phyloP scores from a whole-genome alignment of 306 rosid genomes.

The Quercus gilva region DNA sequence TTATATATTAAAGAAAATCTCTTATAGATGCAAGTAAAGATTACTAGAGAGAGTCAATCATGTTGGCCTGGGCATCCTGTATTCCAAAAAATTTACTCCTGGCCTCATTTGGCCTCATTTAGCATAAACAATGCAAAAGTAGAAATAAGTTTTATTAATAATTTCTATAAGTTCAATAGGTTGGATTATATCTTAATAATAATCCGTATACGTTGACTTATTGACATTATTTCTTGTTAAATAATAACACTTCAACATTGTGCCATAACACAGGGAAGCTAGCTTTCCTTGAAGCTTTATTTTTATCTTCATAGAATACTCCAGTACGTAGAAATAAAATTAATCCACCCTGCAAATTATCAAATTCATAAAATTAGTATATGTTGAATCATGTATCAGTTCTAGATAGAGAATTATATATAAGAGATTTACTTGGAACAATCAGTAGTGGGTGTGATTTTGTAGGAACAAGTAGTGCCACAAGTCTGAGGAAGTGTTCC shows the following conservation, averaged over 20 bases:
- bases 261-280: background rate
- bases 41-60: background rate
- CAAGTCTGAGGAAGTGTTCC: constrained; percentile 33
- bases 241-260: background rate
- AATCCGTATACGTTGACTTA: background rate
- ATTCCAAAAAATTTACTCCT: background rate
- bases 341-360: constrained; percentile 44
- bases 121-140: background rate
- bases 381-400: background rate
- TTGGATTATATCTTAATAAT: background rate
- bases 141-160: background rate
- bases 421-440: constrained; percentile 41
- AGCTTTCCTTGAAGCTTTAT: background rate
- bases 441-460: constrained; percentile 63
- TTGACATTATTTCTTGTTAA: background rate
- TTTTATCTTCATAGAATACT: background rate
- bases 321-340: background rate
- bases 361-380: background rate
- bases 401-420: too few species aligned
- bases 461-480: constrained; percentile 48
- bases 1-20: too few species aligned
- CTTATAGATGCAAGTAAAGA: background rate
- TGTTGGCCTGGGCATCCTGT: background rate
- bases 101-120: too few species aligned
- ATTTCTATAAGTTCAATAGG: background rate